These are phyloP conservation scores for Purshia tridentata DNA, from an alignment of 306 rosid species.

Conservation along the genomic window DNA sequence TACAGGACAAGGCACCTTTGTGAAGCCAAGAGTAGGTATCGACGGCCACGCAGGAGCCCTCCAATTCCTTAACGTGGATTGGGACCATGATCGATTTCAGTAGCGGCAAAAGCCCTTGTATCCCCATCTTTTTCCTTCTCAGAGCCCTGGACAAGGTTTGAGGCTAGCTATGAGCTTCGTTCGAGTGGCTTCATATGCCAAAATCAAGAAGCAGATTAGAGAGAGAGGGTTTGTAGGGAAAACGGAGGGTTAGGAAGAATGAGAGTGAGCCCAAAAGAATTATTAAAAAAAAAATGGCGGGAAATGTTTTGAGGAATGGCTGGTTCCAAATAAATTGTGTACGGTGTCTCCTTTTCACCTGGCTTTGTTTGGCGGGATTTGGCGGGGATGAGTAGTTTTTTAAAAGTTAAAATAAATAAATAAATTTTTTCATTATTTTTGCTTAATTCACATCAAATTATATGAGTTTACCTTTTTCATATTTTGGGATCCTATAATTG, in stretches of 20 bases:
- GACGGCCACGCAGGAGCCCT: slow-evolving; percentile 65
- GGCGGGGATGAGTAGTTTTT: slow-evolving; percentile 6
- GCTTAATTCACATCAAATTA: no score
- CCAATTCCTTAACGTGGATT: slow-evolving; percentile 70
- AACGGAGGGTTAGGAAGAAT: background rate
- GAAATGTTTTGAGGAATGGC: background rate
- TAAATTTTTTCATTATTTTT: no score
- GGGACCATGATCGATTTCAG: slow-evolving; percentile 86
- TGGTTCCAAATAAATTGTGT: background rate
- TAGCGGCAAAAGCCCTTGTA: slow-evolving; percentile 82
- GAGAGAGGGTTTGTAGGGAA: background rate
- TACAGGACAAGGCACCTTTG: slow-evolving; percentile 89
- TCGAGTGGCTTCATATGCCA: slow-evolving; percentile 1
- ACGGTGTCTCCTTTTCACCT: background rate
- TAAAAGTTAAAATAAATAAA: no score
- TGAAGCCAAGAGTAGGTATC: slow-evolving; percentile 99
- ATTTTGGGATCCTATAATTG: no score
- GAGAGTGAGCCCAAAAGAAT: background rate
- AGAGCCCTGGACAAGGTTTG: background rate
- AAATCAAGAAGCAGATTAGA: background rate
- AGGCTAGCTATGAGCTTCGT: background rate
- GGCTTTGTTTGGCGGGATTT: background rate
- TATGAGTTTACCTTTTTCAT: no score
- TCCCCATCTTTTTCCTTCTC: slow-evolving; percentile 54
- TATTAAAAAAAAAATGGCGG: background rate